Evolutionary conservation across 1,284 basidiomycete species (phyloP), one percentile per base, ranked within the genome.

Genomic region (Cryptococcus sp.): DNA sequence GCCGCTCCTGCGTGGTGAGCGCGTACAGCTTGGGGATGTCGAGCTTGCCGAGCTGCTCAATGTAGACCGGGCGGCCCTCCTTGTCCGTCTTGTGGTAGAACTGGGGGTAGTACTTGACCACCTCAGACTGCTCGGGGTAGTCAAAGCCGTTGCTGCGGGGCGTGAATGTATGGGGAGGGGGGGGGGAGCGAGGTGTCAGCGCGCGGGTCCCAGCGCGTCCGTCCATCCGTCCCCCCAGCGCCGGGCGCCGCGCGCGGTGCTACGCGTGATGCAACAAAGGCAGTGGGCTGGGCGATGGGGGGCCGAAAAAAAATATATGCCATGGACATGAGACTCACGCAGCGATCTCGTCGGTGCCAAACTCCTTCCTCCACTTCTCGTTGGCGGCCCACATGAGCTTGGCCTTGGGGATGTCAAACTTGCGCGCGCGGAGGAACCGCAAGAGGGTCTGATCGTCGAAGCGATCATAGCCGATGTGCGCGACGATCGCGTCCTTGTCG

Each of bases 21-120:
- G 80, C 79, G 78, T 92, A 91, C 39, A 96, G 84, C 39, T 87
- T 87, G 71, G 82, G 85, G 69, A 96, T 82, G 79, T 98, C 88
- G 64, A 98, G 84, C 68, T 88, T 85, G 64, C 94, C 93, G 52
- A 98, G 86, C 53, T 86, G 87, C 75, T 98, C 93, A 69, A 98
- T 86, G 82, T 98, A 98, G 65, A 98, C 78, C 2, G 96, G 96
- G 57, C 94, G 87, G 20, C 96, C 95, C 61, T 97, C 93, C 80
- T 88, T 91, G 83, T 98, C 95, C 64, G 82, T 89, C 81, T 94
- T 95, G 81, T 97, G 95, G 77, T 98, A 94, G 79, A 85, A 98
- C 72, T 96, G 91, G 1, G 95, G 94, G 75, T 97, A 98, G 72
- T 89, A 91, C 78, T 92, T 87, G 81, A 92, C 85, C 13, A 98